Evolutionary conservation across 1,139 yeast genomes (phyloP), one percentile per base, ranked within the genome.

Genomic region (Hansenula lynferdii): DNA sequence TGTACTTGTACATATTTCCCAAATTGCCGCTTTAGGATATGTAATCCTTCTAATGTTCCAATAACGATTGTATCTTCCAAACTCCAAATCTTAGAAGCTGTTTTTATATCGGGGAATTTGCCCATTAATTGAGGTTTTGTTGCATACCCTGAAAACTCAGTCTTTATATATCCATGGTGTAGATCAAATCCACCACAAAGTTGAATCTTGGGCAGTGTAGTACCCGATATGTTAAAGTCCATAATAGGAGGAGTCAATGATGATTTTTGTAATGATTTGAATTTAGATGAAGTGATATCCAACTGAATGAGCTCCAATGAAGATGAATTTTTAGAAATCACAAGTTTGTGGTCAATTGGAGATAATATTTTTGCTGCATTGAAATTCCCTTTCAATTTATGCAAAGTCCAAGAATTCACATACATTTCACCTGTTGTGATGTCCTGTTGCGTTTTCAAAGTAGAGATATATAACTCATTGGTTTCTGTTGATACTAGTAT

Each of bases 161-260:
- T 50, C 15, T 44, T 39, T 0, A 53, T 42, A 1, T 45, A 16
- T 0, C 57, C 57, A n/a, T 43, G 40, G 5, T 35, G 21, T 22
- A 47, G 29, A 3, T 41, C 42, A 10, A 34, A 20, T 1, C 56
- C 57, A 4, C 57, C 57, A 11, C 47, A 38, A 2, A 41, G 37
- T 30, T 51, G 56, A 5, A 53, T n/a, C 28, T 53, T 53, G 4
- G 54, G 54, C 5, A 43, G 15, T 5, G 31, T 22, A 0, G 48
- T 35, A 0, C 54, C 54, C 1, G 51, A 33, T 8, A 49, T 34
- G 19, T 49, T 47, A 19, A 53, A 39, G 29, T 53, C 56, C 22
- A 51, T 27, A 4, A 51, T 39, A 5, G 57, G 49, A 2, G 49
- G 49, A 1, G 45, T 36, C 4, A 35, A 33, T 6, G 20, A 16